Base-by-base conservation (phyloP, 148 eudicot genomes). In the Bassia scoparia region DNA sequence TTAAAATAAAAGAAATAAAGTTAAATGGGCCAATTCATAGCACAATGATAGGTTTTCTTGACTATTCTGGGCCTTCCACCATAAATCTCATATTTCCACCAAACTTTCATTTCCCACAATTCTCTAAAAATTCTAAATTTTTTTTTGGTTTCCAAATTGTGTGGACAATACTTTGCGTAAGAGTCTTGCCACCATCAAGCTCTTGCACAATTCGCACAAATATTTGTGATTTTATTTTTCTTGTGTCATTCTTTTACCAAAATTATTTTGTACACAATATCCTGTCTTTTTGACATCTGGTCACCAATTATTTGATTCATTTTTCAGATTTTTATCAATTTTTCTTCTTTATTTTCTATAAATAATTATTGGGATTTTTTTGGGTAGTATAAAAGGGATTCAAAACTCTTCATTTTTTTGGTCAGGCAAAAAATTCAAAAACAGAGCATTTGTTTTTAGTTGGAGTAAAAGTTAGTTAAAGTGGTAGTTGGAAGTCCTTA, bases 91-190 rank as follows among this genome's bases (percentile, higher is more conserved):
- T 20, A 69, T 43, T 18, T 69, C 43, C 78, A 80, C 78, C 82
- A 64, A 64, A 50, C 50, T 74, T 61, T 58, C 16, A 35, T 34
- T 75, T 43, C 54, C 68, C 58, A n/a, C 33, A 16, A 3, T 50
- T 18, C 18, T 16, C 18, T n/a, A n/a, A n/a, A n/a, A n/a, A n/a
- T 15, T 46, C 50, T 9, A 10, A 14, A 50, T 1, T 10, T 20
- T 20, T 21, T 52, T 52, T 9, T 2, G 46, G 26, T 26, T 50
- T 48, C n/a, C 43, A 14, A 34, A 20, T 62, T 79, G 61, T 74
- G 75, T 75, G 78, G 75, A 79, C 78, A 74, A 33, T 24, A 79
- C 61, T 74, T 75, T 74, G 69, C 82, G 78, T 78, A 78, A 78
- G 67, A 55, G 72, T 55, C 48, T 78, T 72, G 76, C 67, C 66